A percentile compares a stretch with the other conserved stretches of the same genome.
These are phyloP conservation scores for Plasmodium vinckei DNA, from an alignment of 169 alveolate genomes.

Conservation along the genomic window DNA sequence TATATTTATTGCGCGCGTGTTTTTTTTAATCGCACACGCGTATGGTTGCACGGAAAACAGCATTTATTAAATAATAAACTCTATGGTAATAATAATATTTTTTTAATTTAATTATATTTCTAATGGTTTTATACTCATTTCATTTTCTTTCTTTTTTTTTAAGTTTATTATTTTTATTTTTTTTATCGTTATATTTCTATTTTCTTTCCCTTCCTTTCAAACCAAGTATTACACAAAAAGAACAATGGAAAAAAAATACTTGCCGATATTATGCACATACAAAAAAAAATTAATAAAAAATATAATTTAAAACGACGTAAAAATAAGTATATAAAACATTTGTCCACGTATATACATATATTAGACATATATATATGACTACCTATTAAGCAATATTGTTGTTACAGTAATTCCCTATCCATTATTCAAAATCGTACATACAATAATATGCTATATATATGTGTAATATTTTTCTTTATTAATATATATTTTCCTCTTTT, in stretches of 20 bases:
- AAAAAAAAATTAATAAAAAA: conserved; percentile 13
- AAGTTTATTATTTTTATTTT: neutral
- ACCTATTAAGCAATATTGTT: no score
- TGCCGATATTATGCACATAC: conserved; percentile 13
- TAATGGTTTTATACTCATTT: neutral
- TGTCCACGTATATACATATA: neutral
- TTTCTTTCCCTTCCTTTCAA: conserved; percentile 5
- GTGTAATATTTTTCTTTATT: no score
- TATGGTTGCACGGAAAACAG: conserved; percentile 21
- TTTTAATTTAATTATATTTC: neutral
- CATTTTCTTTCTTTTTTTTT: conserved; percentile 1
- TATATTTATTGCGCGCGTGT: neutral
- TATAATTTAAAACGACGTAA: neutral
- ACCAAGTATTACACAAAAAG: neutral
- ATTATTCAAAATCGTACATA: no score
- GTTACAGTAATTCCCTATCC: no score
- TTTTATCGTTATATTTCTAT: conserved; percentile 2
- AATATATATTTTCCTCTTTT: no score
- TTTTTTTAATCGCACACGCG: neutral
- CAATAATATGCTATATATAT: no score
- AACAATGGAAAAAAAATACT: no score
- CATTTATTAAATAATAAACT: no score
- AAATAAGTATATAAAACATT: neutral
- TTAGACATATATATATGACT: neutral
- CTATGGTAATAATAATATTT: neutral